These are phyloP conservation scores for Trametes polyzona DNA, from an alignment of 1,284 basidiomycete genomes.

Conservation along the genomic window DNA sequence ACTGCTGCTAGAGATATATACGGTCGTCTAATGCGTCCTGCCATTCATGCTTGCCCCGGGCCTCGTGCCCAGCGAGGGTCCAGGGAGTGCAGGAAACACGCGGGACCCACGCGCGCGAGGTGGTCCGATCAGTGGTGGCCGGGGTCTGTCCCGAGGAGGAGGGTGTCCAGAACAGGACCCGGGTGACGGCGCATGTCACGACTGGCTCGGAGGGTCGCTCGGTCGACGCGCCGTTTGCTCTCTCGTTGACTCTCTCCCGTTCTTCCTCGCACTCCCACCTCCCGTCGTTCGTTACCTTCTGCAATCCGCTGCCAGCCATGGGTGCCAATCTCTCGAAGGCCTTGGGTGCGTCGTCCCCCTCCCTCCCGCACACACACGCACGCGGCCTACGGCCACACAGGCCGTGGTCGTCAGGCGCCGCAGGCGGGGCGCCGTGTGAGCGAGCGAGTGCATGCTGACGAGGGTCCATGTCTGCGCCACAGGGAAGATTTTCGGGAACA, in stretches of 20 bases:
- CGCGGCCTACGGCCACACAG: background rate
- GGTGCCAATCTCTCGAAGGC: constrained; percentile 81
- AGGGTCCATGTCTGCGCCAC: constrained; percentile 31
- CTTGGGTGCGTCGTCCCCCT: constrained; percentile 50
- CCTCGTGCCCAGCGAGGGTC: background rate
- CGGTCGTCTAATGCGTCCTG: constrained; percentile 1
- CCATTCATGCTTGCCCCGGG: background rate
- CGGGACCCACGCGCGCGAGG: background rate
- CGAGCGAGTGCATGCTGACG: constrained; percentile 12
- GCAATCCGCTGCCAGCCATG: constrained; percentile 50
- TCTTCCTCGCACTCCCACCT: constrained; percentile 37
- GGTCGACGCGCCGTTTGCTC: constrained; percentile 9
- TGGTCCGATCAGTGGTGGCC: constrained; percentile 4
- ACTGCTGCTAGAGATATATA: constrained; percentile 19
- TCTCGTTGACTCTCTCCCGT: constrained; percentile 27
- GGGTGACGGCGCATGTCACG: constrained; percentile 10
- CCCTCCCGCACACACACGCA: background rate
- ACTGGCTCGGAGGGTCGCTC: background rate
- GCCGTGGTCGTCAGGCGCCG: background rate
- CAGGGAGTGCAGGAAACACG: background rate
- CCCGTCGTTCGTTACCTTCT: constrained; percentile 53
- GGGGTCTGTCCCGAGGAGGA: constrained; percentile 11
- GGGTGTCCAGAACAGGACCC: constrained; percentile 32
- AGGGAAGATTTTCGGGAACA: constrained; percentile 98
- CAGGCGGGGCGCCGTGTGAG: constrained; percentile 1